Percentiles rank a stretch among this genome's conserved stretches.
These are phyloP conservation scores for Amoeboaphelidium protococcarum DNA, from an alignment of 371 early-diverging fungal species.

Conservation along the genomic window DNA sequence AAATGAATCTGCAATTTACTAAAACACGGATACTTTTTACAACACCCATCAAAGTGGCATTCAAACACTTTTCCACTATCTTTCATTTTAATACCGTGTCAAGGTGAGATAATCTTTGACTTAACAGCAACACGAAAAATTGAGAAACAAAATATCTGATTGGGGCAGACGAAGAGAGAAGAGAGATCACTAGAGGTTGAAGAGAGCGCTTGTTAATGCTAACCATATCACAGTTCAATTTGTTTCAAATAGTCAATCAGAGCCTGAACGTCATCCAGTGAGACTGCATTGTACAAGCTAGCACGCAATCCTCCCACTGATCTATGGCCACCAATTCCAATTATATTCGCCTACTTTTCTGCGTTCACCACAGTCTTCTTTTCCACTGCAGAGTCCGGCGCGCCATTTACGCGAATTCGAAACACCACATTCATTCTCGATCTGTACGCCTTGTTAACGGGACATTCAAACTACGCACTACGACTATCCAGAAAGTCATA, in stretches of 20 bases:
- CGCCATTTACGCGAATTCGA: slow-evolving; percentile 22
- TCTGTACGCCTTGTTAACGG: slow-evolving; percentile 31
- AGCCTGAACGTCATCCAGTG: slow-evolving; percentile 43
- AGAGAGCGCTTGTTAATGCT: too few relatives aligned
- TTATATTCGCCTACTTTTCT: slow-evolving; percentile 43
- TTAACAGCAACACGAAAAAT: neutral
- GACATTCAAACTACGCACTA: slow-evolving; percentile 27
- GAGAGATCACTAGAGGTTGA: too few relatives aligned
- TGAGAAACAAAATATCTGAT: neutral
- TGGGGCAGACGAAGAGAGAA: neutral
- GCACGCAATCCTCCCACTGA: slow-evolving; percentile 65
- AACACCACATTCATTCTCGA: slow-evolving; percentile 81
- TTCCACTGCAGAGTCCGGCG: slow-evolving; percentile 21
- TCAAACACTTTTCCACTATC: neutral
- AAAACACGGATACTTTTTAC: neutral
- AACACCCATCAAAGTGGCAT: neutral
- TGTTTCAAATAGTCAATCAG: slow-evolving; percentile 45
- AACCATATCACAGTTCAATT: slow-evolving; percentile 27
- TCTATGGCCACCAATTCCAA: slow-evolving; percentile 82
- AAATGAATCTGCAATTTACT: neutral
- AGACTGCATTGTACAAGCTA: slow-evolving; percentile 78
- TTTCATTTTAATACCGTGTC: neutral
- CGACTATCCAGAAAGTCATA: slow-evolving; percentile 39
- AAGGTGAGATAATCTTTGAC: neutral
- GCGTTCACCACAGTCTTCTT: slow-evolving; percentile 50